Evolutionary conservation across 2,329 filamentous ascomycete species (phyloP).

Genomic region (Aureobasidium sp.): DNA sequence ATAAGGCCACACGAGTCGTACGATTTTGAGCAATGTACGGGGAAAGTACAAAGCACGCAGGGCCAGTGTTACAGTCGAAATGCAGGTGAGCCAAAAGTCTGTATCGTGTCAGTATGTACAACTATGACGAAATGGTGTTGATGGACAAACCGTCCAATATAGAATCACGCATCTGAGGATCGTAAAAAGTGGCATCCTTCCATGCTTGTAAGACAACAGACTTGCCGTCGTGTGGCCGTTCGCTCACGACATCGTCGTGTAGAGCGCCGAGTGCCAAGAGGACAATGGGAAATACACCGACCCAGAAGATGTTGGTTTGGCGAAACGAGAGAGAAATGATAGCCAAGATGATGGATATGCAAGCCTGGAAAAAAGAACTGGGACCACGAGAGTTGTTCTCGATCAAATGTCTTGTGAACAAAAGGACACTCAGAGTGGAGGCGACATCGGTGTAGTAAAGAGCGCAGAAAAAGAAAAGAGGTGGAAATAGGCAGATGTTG

Average conservation of each 20-base stretch:
- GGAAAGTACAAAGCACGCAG: slow-evolving; percentile 4
- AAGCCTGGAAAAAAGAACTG: slow-evolving; percentile 14
- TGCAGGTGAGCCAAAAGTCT: slow-evolving; percentile 22
- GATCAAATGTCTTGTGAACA: slow-evolving; percentile 53
- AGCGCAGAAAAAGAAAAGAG: slow-evolving; percentile 91
- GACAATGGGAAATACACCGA: slow-evolving; percentile 66
- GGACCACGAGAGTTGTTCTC: slow-evolving; percentile 14
- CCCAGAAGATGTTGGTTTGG: slow-evolving; percentile 97
- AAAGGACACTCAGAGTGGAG: slow-evolving; percentile 68
- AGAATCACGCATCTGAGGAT: slow-evolving; percentile 43
- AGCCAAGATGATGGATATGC: slow-evolving; percentile 47
- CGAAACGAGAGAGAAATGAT: slow-evolving; percentile 66
- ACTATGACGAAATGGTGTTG: background rate
- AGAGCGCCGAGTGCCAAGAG: slow-evolving; percentile 41
- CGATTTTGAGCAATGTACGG: background rate
- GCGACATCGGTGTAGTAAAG: slow-evolving; percentile 92
- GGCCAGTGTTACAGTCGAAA: background rate
- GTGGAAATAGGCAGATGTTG: slow-evolving; percentile 79
- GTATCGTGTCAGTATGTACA: slow-evolving; percentile 8
- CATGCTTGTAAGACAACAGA: slow-evolving; percentile 28
- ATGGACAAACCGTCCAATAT: slow-evolving; percentile 39
- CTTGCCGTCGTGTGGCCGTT: slow-evolving; percentile 17
- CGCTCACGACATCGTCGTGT: slow-evolving; percentile 45
- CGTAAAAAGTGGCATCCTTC: slow-evolving; percentile 41
- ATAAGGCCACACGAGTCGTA: slow-evolving; percentile 36